Evolutionary conservation across 345 rosid genomes (phyloP).

Genomic region (Turnera subulata): DNA sequence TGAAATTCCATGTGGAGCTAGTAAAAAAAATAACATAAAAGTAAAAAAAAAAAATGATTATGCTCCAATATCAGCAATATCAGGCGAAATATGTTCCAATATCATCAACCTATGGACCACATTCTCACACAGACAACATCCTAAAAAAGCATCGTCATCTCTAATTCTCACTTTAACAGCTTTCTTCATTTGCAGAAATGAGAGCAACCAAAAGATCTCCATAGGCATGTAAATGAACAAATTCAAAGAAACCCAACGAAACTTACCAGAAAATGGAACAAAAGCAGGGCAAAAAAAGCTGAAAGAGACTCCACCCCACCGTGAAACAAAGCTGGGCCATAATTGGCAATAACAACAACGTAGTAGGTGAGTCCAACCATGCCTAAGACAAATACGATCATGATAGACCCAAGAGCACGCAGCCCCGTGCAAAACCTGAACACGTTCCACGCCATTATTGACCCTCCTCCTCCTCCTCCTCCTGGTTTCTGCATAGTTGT

Average conservation of each 20-base stretch:
- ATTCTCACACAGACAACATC: not conserved
- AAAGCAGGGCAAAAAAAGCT: conserved; percentile 38
- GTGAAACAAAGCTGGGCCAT: conserved; percentile 60
- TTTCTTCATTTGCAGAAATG: too few relatives aligned
- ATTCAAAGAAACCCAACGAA: too few relatives aligned
- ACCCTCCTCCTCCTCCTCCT: too few relatives aligned
- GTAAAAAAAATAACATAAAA: not conserved
- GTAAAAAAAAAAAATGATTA: not conserved
- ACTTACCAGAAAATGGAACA: conserved; percentile 64
- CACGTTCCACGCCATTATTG: conserved; percentile 66
- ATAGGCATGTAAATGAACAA: not conserved
- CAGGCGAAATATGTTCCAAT: too few relatives aligned
- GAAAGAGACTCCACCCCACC: conserved; percentile 48
- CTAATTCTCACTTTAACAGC: too few relatives aligned
- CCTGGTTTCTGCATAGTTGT: conserved; percentile 14
- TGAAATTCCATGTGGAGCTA: not conserved
- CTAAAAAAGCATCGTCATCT: too few relatives aligned
- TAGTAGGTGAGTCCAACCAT: conserved; percentile 63
- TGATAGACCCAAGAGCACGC: conserved; percentile 72
- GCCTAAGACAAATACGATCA: conserved; percentile 61
- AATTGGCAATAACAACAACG: conserved; percentile 49
- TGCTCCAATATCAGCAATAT: not conserved
- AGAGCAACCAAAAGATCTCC: conserved; percentile 2
- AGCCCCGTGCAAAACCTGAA: conserved; percentile 77
- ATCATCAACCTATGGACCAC: not conserved